Conservation (phyloP, 208 protist species). For the Endotrypanum monterogeii region DNA sequence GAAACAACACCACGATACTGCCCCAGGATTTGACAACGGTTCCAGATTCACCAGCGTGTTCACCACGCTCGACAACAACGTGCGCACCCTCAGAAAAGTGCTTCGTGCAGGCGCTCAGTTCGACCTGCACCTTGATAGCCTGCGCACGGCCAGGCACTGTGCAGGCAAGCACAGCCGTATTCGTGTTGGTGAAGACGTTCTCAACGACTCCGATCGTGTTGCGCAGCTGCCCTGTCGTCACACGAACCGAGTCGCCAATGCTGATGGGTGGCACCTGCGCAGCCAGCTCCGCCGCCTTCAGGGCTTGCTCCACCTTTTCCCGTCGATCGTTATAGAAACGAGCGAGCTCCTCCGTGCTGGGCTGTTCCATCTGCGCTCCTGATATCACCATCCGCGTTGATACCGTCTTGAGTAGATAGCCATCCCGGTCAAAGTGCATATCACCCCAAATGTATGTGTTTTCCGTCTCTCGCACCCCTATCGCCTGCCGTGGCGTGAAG, state of each 20-base stretch:
- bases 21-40: conserved; percentile 83
- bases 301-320: conserved; percentile 69
- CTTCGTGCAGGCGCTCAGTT: conserved; percentile 78
- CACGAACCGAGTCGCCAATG: conserved; percentile 79
- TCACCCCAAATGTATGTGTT: conserved; percentile 82
- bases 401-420: conserved; percentile 82
- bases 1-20: conserved; percentile 79
- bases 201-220: conserved; percentile 72
- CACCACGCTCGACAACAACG: conserved; percentile 82
- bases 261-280: conserved; percentile 29
- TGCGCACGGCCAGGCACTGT: conserved; percentile 49
- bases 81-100: conserved; percentile 86
- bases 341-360: conserved; percentile 82
- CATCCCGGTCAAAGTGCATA: conserved; percentile 83
- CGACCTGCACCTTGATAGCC: conserved; percentile 75
- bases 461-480: conserved; percentile 57
- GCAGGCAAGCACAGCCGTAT: conserved; percentile 70
- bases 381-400: conserved; percentile 72
- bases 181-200: conserved; percentile 77
- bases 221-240: conserved; percentile 75
- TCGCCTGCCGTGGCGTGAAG: conserved; percentile 72
- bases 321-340: conserved; percentile 87
- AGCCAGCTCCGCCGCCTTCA: conserved; percentile 34
- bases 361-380: conserved; percentile 67
- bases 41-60: conserved; percentile 80